These are phyloP conservation scores for Ustilago sp. DNA, from an alignment of 1,284 basidiomycete species.

Conservation along the genomic window DNA sequence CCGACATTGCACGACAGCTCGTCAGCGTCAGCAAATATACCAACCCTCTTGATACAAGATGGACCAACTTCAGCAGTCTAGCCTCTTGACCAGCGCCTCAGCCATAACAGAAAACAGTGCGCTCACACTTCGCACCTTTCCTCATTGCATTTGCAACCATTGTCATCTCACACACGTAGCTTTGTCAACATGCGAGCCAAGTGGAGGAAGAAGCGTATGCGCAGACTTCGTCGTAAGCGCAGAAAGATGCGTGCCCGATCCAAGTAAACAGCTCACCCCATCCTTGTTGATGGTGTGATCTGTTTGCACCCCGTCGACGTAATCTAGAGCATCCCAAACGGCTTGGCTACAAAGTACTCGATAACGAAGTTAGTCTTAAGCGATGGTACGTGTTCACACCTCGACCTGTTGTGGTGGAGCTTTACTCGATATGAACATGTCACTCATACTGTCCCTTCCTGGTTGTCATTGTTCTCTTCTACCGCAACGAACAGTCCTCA, in stretches of 20 bases:
- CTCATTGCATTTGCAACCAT: conserved; percentile 9
- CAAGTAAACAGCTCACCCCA: conserved; percentile 59
- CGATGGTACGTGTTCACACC: conserved; percentile 28
- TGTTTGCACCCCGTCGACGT: conserved; percentile 32
- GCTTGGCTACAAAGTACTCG: conserved; percentile 19
- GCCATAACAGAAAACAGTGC: conserved; percentile 5
- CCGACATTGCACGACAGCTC: background rate
- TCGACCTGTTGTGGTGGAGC: background rate
- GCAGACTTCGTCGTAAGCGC: conserved; percentile 67
- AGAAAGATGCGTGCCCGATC: conserved; percentile 69
- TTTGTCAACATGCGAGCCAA: conserved; percentile 65
- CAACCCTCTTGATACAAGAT: background rate
- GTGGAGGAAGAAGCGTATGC: conserved; percentile 69
- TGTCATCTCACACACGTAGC: conserved; percentile 19
- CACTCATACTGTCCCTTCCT: conserved; percentile 5
- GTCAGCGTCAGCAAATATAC: conserved; percentile 16
- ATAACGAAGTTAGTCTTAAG: conserved; percentile 25
- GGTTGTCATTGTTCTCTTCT: background rate
- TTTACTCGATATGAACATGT: background rate
- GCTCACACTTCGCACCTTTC: conserved; percentile 22
- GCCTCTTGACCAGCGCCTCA: background rate
- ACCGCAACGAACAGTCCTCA: conserved; percentile 13
- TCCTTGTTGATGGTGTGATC: conserved; percentile 10
- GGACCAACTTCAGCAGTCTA: conserved; percentile 16
- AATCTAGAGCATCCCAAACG: conserved; percentile 26